A percentile compares a stretch with the other conserved stretches of the same genome.
Evolutionary conservation across 1,139 yeast species (phyloP).

Genomic region (Blastobotrys serpentis): DNA sequence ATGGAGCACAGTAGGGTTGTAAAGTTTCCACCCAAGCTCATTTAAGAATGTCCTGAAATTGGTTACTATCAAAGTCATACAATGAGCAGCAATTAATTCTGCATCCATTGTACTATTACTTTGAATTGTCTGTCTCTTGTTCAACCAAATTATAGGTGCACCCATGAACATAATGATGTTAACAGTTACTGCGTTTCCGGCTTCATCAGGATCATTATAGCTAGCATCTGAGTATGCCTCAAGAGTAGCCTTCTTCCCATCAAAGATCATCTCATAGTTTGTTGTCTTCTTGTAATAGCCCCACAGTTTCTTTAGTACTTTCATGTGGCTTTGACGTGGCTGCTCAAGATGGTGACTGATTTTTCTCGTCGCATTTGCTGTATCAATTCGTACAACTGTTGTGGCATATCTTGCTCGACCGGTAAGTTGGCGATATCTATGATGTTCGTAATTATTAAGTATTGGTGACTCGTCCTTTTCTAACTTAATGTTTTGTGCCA

Average conservation of each 20-base stretch:
- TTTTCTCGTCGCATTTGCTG: not conserved
- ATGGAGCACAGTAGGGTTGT: not conserved
- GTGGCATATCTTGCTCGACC: not conserved
- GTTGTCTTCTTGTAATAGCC: not conserved
- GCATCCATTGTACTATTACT: not conserved
- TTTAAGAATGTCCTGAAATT: not conserved
- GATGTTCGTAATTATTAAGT: not conserved
- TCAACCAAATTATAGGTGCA: not conserved
- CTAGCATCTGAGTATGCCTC: slow-evolving; percentile 1
- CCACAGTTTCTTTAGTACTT: not conserved
- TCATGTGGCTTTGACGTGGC: not conserved
- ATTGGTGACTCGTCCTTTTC: not conserved
- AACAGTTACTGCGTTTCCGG: not conserved
- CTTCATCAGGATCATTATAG: not conserved
- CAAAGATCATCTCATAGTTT: not conserved
- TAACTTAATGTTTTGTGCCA: not conserved
- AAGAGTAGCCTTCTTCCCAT: not conserved
- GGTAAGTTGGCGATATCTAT: not conserved
- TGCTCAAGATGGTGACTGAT: not conserved
- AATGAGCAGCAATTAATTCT: not conserved
- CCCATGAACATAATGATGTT: not conserved
- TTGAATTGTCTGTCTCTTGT: not conserved
- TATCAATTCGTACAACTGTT: not conserved
- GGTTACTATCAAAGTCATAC: not conserved
- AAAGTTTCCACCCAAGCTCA: not conserved